A percentile compares a stretch with the other conserved stretches of the same genome.
Evolutionary conservation across 2,329 filamentous ascomycete genomes (phyloP).

Genomic region (Fusarium tanahbumbuense): DNA sequence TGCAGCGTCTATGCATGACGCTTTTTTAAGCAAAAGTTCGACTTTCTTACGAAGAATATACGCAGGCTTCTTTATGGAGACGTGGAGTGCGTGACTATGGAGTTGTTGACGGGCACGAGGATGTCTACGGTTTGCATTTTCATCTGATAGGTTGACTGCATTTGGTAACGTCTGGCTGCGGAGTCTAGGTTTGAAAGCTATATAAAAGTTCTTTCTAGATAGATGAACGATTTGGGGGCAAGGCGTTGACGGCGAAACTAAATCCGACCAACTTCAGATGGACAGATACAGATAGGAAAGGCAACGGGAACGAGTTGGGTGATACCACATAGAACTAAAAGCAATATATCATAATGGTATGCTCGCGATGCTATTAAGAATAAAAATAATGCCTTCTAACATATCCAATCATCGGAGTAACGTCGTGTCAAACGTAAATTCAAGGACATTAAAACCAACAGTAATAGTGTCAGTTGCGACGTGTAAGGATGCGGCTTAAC

Average conservation of each 20-base stretch:
- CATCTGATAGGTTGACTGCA: not conserved
- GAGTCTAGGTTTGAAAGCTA: not conserved
- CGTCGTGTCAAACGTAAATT: not conserved
- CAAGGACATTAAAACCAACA: not conserved
- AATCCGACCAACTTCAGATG: slow-evolving; percentile 7
- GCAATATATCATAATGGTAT: not conserved
- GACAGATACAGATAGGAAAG: not conserved
- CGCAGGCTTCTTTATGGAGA: not conserved
- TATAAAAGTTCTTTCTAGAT: slow-evolving; percentile 1
- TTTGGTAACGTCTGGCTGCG: not conserved
- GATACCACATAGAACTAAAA: slow-evolving; percentile 34
- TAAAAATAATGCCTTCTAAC: not conserved
- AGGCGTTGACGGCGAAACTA: slow-evolving; percentile 24
- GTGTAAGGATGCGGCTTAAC: not conserved
- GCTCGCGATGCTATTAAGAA: not conserved
- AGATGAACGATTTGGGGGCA: slow-evolving; percentile 7
- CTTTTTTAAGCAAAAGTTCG: not conserved
- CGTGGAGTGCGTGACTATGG: slow-evolving; percentile 8
- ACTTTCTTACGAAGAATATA: slow-evolving; percentile 6
- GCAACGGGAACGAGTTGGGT: not conserved
- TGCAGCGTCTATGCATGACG: slow-evolving; percentile 12
- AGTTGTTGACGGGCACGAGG: slow-evolving; percentile 24
- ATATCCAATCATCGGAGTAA: not conserved
- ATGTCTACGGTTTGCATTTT: not conserved
- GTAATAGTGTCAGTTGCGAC: not conserved